Base-by-base conservation (phyloP, 2,329 filamentous ascomycete species). In the Paecilomyces dactylethromorphus region DNA sequence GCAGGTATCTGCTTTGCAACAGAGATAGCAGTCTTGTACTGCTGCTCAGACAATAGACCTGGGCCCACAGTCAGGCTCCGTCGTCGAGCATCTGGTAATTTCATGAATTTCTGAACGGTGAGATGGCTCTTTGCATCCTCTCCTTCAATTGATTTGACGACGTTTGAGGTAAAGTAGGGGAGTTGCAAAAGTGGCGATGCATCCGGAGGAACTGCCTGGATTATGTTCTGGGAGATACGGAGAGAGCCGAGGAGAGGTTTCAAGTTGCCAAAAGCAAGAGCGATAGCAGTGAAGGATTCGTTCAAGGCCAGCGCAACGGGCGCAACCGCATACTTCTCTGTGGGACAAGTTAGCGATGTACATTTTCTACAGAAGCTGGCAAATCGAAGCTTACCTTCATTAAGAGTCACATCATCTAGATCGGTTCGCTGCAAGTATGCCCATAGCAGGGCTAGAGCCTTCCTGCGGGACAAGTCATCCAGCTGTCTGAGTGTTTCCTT, bases 341-440 rank as follows among this genome's bases (percentile, higher is more conserved):
- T 39, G 58, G 12, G 55, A 53, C 45, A 55, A 15, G 21, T 58
- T 50, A 33, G 26, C 35, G 12, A 22, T 13, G 52, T 26, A n/a
- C 8, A 21, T 50, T 29, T 32, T 13, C 26, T n/a, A 49, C 26
- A 12, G n/a, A n/a, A 50, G 29, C 22, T 15, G 12, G 24, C 24
- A 31, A 56, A 26, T n/a, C 29, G 21, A 57, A 57, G 64, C 66
- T 59, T 65, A 75, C 78, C 87, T 71, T 87, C 87, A 68, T 96
- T 88, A 57, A 97, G 81, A 32, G 83, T 81, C 56, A 84, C 75
- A 68, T 96, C 92, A 51, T 89, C 88, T 24, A 99, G 84, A 68
- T 96, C 91, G 58, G 96, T 81, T 53, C 94, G 89, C 61, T 90
- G 91, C 54, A 97, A 84, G 73, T 99, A 97, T 50, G 94, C 92